Evolutionary conservation across 768 basidiomycete species (phyloP).

Genomic region (Rhodotorula toruloides): DNA sequence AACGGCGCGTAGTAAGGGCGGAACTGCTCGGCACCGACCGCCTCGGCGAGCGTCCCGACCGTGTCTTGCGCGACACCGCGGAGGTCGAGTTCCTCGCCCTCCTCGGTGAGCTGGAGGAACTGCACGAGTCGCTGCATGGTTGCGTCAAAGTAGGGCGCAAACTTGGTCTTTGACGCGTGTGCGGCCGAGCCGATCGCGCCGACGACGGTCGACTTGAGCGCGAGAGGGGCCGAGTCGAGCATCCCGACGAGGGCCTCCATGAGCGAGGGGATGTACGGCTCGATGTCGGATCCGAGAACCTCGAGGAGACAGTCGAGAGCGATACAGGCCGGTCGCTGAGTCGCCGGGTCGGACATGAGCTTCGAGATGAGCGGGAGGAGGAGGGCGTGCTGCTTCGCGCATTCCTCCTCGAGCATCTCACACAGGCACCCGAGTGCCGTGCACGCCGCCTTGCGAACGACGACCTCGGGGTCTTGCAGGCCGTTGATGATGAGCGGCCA

Average conservation of each 20-base stretch:
- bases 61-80: constrained; percentile 98
- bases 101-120: constrained; percentile 75
- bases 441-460: constrained; percentile 92
- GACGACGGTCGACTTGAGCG: constrained; percentile 88
- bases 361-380: constrained; percentile 61
- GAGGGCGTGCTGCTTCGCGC: constrained; percentile 67
- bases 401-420: constrained; percentile 95
- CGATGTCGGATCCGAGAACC: constrained; percentile 74
- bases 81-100: constrained; percentile 88
- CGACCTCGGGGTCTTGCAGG: constrained; percentile 72
- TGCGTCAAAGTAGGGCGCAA: constrained; percentile 87
- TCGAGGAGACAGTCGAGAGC: constrained; percentile 95
- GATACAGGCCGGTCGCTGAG: constrained; percentile 90
- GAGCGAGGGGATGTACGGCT: constrained; percentile 82
- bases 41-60: constrained; percentile 96
- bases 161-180: constrained; percentile 84
- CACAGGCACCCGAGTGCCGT: constrained; percentile 91
- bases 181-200: constrained; percentile 98
- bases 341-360: constrained; percentile 77
- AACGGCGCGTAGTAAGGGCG: constrained; percentile 90
- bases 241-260: constrained; percentile 89
- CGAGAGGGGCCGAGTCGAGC: constrained; percentile 75
- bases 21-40: constrained; percentile 89
- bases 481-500: constrained; percentile 93
- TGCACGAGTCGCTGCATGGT: constrained; percentile 82